phyloP scores from a whole-genome alignment of 129 eudicot genomes.

The Artemisia annua region DNA sequence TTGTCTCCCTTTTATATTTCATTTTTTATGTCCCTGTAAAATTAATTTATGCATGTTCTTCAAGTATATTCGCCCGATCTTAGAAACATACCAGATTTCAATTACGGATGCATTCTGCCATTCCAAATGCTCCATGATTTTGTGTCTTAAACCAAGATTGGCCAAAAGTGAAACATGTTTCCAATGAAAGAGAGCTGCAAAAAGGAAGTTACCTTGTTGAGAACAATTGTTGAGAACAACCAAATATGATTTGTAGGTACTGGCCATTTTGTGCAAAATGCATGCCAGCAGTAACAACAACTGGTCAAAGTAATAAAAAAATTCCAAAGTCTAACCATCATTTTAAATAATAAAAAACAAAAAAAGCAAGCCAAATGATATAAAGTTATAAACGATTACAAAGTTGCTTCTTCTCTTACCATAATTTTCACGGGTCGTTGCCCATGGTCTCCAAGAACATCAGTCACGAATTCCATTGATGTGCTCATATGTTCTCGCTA shows the following conservation, averaged over 20 bases:
- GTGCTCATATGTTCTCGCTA: constrained; percentile 75
- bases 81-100: too few species aligned
- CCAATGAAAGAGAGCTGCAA: not conserved
- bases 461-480: constrained; percentile 97
- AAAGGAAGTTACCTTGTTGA: constrained; percentile 57
- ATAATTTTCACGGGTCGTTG: constrained; percentile 88
- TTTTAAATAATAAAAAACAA: not conserved
- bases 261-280: constrained; percentile 95
- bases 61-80: too few species aligned
- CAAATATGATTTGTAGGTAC: constrained; percentile 96
- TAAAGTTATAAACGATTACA: constrained; percentile 5
- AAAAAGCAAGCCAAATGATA: not conserved
- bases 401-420: constrained; percentile 42
- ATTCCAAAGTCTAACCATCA: not conserved
- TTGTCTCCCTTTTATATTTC: too few species aligned
- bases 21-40: too few species aligned
- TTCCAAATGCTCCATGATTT: too few species aligned
- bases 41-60: too few species aligned
- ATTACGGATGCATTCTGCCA: too few species aligned
- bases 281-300: constrained; percentile 88
- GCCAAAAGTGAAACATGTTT: not conserved
- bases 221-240: constrained; percentile 81
- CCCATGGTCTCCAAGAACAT: constrained; percentile 97
- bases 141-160: not conserved
- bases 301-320: constrained; percentile 39